Base-by-base conservation (phyloP, 2,329 filamentous ascomycete species). In the Myriangium duriaei region DNA sequence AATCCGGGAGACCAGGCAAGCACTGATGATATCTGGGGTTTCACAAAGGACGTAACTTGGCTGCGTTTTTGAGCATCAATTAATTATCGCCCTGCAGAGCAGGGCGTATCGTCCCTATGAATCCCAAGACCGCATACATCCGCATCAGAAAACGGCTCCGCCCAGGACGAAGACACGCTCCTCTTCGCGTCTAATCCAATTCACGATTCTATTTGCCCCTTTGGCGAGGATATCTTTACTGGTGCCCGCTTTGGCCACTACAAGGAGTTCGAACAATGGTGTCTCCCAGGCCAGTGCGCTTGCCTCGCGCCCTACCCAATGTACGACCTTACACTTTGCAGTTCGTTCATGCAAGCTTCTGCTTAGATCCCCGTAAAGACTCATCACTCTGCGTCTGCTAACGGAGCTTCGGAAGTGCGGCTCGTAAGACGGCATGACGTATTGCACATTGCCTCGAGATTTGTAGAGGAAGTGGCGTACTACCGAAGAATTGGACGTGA, bases 401-500 rank as follows among this genome's bases (percentile, higher is more conserved):
- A 57, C 48, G 2, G 47, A n/a, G 6, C 44, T 46, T 14, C 57
- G 59, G 51, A 91, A 91, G 40, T 77, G 65, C 0, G 83, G 79
- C 7, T 75, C 68, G 43, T 85, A 80, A 0, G 82, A 77, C 1
- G 87, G 81, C 84, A 93, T 94, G 48, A 76, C 81, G 59, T 95
- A 98, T 57, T 98, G 92, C 17, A 98, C 91, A 50, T 98, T 94
- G 13, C 80, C 78, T 42, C 84, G 75, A 11, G 84, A 94, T 60
- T 96, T 98, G 69, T 94, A 98, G 12, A 98, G 63, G 54, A 96
- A 98, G 64, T 98, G 91, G 48, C 81, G 79, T 37, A 96, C 65
- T 19, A 81, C 77, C 12, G 36, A 39, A n/a, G 30, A 19, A 21
- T 39, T 39, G 5, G 36, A 29, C 7, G 36, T 39, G 13, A 39